Evolutionary conservation across 164 flowering plant species (phyloP).

Genomic region (Liriodendron chinense): DNA sequence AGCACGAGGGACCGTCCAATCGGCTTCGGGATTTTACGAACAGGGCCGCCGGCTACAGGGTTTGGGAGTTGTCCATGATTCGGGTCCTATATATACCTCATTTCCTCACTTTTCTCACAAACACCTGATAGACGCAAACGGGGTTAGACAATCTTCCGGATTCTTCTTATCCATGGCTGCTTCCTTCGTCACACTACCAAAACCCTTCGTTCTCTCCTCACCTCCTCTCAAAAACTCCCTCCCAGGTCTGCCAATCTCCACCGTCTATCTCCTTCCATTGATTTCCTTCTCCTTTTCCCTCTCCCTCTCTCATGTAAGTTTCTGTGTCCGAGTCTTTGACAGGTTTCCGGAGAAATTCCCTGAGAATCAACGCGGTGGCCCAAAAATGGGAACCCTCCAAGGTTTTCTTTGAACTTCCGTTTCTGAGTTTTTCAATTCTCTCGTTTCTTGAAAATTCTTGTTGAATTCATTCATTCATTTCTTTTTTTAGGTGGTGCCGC

Average conservation of each 20-base stretch:
- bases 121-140: background rate
- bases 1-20: too few relatives aligned
- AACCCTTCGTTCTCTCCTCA: constrained; percentile 22
- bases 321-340: constrained; percentile 10
- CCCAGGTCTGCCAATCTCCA: constrained; percentile 9
- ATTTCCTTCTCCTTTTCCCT: background rate
- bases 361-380: constrained; percentile 59
- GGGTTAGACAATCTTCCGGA: background rate
- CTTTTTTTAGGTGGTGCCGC: constrained; percentile 65
- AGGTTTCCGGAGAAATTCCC: constrained; percentile 37
- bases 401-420: constrained; percentile 29
- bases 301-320: background rate
- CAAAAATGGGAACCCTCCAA: constrained; percentile 73
- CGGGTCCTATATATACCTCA: background rate
- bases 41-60: too few relatives aligned
- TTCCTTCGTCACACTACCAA: constrained; percentile 37
- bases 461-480: background rate
- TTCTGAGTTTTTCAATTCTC: background rate
- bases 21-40: too few relatives aligned
- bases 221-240: constrained; percentile 21
- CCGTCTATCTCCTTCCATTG: constrained; percentile 15
- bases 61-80: too few relatives aligned
- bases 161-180: constrained; percentile 50
- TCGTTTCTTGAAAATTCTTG: background rate
- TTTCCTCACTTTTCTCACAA: background rate